Percentiles rank a stretch among this genome's conserved stretches.
Evolutionary conservation across 805 yeast species (phyloP).

Genomic region (Blastobotrys muscicola): DNA sequence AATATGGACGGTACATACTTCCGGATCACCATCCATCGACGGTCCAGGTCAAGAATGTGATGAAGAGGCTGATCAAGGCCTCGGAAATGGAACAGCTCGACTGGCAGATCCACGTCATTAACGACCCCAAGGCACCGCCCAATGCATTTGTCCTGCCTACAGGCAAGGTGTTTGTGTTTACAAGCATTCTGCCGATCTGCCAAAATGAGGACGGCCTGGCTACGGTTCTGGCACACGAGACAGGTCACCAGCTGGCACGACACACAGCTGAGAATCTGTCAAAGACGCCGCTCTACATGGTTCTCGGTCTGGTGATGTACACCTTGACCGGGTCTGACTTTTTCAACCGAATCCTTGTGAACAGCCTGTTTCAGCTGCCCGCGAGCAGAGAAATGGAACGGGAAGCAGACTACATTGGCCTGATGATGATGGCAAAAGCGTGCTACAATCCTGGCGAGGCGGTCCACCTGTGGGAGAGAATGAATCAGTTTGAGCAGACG

Average conservation of each 20-base stretch:
- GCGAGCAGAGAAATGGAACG: conserved; percentile 90
- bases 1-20: conserved; percentile 44
- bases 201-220: conserved; percentile 83
- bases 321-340: conserved; percentile 50
- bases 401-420: conserved; percentile 92
- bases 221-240: conserved; percentile 89
- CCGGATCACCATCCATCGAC: conserved; percentile 58
- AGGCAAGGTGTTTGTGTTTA: conserved; percentile 88
- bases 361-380: conserved; percentile 61
- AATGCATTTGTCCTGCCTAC: conserved; percentile 96
- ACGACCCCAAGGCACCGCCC: conserved; percentile 67
- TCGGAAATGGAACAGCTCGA: conserved; percentile 25
- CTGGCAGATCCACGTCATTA: conserved; percentile 79
- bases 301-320: conserved; percentile 44
- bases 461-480: conserved; percentile 70
- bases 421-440: conserved; percentile 83
- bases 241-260: conserved; percentile 89
- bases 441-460: conserved; percentile 78
- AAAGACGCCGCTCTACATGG: conserved; percentile 59
- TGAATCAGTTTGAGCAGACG: conserved; percentile 46
- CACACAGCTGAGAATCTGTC: conserved; percentile 82
- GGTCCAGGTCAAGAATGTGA: conserved; percentile 45
- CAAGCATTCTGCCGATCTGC: conserved; percentile 69
- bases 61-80: conserved; percentile 48
- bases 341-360: conserved; percentile 44